These are phyloP conservation scores for Areca catechu DNA, from an alignment of 176 grass and related monocot species.

Conservation along the genomic window DNA sequence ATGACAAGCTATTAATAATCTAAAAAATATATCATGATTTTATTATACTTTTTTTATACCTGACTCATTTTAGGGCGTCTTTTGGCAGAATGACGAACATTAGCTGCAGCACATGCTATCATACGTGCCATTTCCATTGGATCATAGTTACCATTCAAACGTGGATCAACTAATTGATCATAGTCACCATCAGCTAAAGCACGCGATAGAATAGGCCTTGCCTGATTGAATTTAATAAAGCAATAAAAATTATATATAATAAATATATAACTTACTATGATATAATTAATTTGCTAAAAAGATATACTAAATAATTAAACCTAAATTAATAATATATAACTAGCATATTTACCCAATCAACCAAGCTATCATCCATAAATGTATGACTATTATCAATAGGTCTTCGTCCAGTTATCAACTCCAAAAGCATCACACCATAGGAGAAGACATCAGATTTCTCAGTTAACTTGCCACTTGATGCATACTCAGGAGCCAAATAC, in stretches of 20 bases:
- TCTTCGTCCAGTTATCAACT: constrained; percentile 13
- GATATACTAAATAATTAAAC: too few species aligned
- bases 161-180: constrained; percentile 39
- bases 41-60: constrained; percentile 12
- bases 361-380: constrained; percentile 14
- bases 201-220: constrained; percentile 37
- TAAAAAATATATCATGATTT: not conserved
- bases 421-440: constrained; percentile 15
- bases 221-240: constrained; percentile 14
- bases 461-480: constrained; percentile 15
- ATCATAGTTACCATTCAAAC: constrained; percentile 41
- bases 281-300: not conserved
- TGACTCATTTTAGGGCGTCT: constrained; percentile 71
- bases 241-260: not conserved
- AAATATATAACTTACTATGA: constrained; percentile 3
- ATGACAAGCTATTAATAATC: not conserved
- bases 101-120: constrained; percentile 37
- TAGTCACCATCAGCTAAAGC: constrained; percentile 57
- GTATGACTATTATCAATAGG: constrained; percentile 7
- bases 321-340: too few species aligned
- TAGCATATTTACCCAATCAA: constrained; percentile 1
- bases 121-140: constrained; percentile 52
- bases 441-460: constrained; percentile 19
- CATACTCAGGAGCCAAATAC: constrained; percentile 19
- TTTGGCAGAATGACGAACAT: constrained; percentile 48